Percentiles rank a stretch among this genome's conserved stretches.
These are phyloP conservation scores for Leccinum boreale DNA, from an alignment of 768 basidiomycete species.

Conservation along the genomic window DNA sequence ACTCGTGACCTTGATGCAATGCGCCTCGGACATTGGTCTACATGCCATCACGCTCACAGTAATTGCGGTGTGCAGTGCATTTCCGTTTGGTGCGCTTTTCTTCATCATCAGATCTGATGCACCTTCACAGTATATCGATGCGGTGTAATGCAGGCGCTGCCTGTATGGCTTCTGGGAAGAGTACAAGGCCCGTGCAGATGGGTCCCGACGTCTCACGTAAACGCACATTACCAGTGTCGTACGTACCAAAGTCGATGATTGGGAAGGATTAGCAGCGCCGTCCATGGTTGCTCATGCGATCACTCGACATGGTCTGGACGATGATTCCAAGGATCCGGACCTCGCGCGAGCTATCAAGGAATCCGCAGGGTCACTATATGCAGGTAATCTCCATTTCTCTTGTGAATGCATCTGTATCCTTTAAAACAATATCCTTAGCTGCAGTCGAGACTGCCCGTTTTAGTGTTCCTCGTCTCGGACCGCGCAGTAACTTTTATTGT, in stretches of 20 bases:
- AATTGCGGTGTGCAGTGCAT: neutral
- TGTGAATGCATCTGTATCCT: neutral
- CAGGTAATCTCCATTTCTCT: constrained; percentile 8
- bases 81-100: neutral
- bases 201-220: neutral
- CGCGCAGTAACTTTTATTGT: neutral
- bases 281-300: neutral
- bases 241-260: neutral
- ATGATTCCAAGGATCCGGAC: neutral
- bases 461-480: neutral
- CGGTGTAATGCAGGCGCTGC: neutral
- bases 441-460: neutral
- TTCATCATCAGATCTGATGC: no score
- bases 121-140: no score
- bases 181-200: neutral
- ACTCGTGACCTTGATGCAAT: constrained; percentile 6
- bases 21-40: neutral
- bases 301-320: neutral
- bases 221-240: neutral
- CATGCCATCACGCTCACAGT: neutral
- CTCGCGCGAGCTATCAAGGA: neutral
- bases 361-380: constrained; percentile 10
- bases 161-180: neutral
- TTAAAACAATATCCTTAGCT: neutral
- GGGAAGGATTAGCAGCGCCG: neutral